Base-by-base conservation (phyloP, 208 protist genomes). In the Leishmania turanica region DNA sequence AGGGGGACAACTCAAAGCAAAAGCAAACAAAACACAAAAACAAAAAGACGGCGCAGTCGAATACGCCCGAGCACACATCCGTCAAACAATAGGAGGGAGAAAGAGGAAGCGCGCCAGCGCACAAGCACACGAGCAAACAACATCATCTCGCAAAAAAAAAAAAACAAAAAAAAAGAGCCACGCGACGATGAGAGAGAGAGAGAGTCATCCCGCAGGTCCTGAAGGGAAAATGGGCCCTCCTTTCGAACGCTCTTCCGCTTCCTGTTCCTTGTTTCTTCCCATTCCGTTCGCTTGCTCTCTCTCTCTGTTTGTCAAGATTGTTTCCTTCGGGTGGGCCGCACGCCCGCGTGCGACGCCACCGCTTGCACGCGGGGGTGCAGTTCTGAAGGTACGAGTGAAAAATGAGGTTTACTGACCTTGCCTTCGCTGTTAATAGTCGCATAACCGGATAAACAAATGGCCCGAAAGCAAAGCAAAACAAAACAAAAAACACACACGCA, bases 31-130 rank as follows among this genome's bases (percentile, higher is more conserved):
- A 9, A 62, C 0, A 62, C 0, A 37, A 37, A 37, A 34, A 24
- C 1, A 11, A 24, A n/a, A 62, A 64, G 19, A 64, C 9, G 27
- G 58, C 58, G n/a, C 58, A 27, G 58, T 31, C 27, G n/a, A 11
- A 13, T 2, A 34, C 58, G n/a, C 27, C 11, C 11, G 58, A 45
- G n/a, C 62, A 7, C 62, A n/a, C 31, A 2, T 68, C 31, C 62
- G 24, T 68, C 65, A 42, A 40, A 42, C 27, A 7, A 40, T 49
- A 79, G 21, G 58, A 77, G 51, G 74, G 74, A 27, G 53, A 80
- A 40, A 66, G 27, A 64, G 58, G 8, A 58, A 13, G 15, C 51
- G 3, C 51, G 19, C 51, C 15, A 13, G 17, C 51, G 21, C 51
- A 54, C 51, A 79, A 34, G 75, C 24, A 83, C 54, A 31, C 15